A percentile compares a stretch with the other conserved stretches of the same genome.
phyloP scores from a whole-genome alignment of 2,329 filamentous ascomycete genomes.

The Cyphellophora attinorum region DNA sequence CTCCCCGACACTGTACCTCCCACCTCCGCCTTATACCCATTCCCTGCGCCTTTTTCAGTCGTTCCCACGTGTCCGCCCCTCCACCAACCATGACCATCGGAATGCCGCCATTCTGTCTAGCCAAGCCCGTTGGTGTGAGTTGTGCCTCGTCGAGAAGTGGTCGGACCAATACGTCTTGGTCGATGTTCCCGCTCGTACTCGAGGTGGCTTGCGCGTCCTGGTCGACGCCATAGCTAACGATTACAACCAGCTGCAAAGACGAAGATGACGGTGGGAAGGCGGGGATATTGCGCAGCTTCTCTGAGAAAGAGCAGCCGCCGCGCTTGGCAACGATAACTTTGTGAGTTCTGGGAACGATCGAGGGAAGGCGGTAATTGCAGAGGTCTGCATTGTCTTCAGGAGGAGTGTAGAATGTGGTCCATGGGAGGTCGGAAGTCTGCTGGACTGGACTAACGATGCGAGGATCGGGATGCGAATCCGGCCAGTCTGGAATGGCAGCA shows the following conservation, averaged over 20 bases:
- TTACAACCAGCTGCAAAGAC: slow-evolving; percentile 69
- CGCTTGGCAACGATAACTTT: slow-evolving; percentile 75
- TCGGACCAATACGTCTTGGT: slow-evolving; percentile 37
- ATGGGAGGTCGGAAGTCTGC: slow-evolving; percentile 44
- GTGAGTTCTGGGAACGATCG: slow-evolving; percentile 44
- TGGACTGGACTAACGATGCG: slow-evolving; percentile 16
- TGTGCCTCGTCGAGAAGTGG: slow-evolving; percentile 72
- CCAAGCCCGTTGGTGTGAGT: slow-evolving; percentile 58
- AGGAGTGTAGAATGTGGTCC: slow-evolving; percentile 63
- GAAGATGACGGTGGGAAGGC: slow-evolving; percentile 53
- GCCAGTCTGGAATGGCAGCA: slow-evolving; percentile 58
- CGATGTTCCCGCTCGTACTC: slow-evolving; percentile 27
- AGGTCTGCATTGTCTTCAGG: slow-evolving; percentile 53
- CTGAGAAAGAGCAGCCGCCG: slow-evolving; percentile 73
- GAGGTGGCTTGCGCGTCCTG: too few relatives aligned
- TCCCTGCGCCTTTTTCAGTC: slow-evolving; percentile 52
- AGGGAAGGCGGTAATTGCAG: slow-evolving; percentile 43
- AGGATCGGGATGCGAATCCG: slow-evolving; percentile 27
- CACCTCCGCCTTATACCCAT: slow-evolving; percentile 72
- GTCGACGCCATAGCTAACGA: slow-evolving; percentile 55
- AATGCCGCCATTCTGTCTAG: slow-evolving; percentile 58
- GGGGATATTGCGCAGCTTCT: slow-evolving; percentile 80
- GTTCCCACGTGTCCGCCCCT: slow-evolving; percentile 53
- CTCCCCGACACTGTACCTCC: slow-evolving; percentile 69
- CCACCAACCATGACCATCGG: slow-evolving; percentile 77